A percentile compares a stretch with the other conserved stretches of the same genome.
Conservation (phyloP, 2,329 filamentous ascomycete genomes). For the Scedosporium dehoogii region DNA sequence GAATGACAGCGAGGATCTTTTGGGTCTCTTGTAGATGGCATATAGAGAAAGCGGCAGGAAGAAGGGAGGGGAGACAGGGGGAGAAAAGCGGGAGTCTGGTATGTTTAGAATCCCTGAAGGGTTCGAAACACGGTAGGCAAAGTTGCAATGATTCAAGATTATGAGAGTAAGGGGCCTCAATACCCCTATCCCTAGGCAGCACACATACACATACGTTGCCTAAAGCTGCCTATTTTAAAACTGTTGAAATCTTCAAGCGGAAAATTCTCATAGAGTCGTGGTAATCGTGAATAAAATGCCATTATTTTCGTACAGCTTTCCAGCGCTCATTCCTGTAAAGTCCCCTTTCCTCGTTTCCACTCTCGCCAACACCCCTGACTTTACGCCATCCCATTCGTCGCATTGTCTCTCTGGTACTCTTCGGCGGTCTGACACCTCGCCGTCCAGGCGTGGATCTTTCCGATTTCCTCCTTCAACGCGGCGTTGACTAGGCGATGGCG, state of each 20-base stretch:
- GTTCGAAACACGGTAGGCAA: neutral
- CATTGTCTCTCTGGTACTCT: conserved; percentile 56
- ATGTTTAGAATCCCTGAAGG: neutral
- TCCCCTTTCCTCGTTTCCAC: conserved; percentile 15
- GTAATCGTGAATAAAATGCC: neutral
- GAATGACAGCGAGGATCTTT: conserved; percentile 52
- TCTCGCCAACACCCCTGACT: conserved; percentile 24
- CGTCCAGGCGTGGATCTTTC: conserved; percentile 87
- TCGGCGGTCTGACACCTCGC: conserved; percentile 88
- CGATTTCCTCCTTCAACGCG: conserved; percentile 77
- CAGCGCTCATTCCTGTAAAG: neutral
- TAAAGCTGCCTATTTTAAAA: neutral
- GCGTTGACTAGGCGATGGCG: conserved; percentile 80
- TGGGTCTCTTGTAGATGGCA: conserved; percentile 27
- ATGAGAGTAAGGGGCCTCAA: neutral
- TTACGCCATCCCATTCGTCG: conserved; percentile 33
- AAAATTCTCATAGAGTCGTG: neutral
- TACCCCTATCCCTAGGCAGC: neutral
- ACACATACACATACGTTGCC: neutral
- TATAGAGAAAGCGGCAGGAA: neutral
- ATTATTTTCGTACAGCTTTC: neutral
- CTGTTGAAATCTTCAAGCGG: neutral
- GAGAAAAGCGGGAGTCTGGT: neutral
- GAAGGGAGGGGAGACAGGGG: neutral
- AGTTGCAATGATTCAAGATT: neutral